phyloP scores from a whole-genome alignment of 495 filamentous ascomycete species.

The Aspergillus ostianus region DNA sequence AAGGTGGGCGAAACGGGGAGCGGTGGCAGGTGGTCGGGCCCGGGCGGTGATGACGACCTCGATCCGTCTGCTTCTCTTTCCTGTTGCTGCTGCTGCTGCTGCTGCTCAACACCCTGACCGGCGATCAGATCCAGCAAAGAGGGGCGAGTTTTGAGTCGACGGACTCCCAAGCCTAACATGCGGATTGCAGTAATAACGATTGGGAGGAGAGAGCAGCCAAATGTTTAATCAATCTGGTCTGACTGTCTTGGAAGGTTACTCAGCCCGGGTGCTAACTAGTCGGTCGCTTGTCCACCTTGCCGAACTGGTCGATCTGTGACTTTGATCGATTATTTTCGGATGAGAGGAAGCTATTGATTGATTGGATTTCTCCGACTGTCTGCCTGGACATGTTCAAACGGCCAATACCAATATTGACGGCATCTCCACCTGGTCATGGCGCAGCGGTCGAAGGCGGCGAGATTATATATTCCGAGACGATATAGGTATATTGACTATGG shows the following conservation, averaged over 20 bases:
- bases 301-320: too few species aligned
- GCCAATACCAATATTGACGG: too few species aligned
- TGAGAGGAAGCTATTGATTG: too few species aligned
- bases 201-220: neutral
- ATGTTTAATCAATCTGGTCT: neutral
- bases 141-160: slow-evolving; percentile 64
- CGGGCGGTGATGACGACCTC: slow-evolving; percentile 37
- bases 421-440: too few species aligned
- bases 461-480: too few species aligned
- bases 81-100: neutral
- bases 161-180: slow-evolving; percentile 60
- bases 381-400: too few species aligned
- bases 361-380: too few species aligned
- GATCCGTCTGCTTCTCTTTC: neutral
- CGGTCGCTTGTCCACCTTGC: too few species aligned
- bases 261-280: neutral
- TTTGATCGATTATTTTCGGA: too few species aligned
- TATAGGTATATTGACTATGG: too few species aligned
- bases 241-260: neutral
- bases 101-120: neutral
- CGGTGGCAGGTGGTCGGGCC: slow-evolving; percentile 48
- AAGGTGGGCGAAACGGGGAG: slow-evolving; percentile 52
- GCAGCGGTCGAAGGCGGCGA: too few species aligned
- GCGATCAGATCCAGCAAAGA: slow-evolving; percentile 72
- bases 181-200: slow-evolving; percentile 12